Evolutionary conservation across 495 filamentous ascomycete genomes (phyloP).

Genomic region (Bacidia gigantensis): DNA sequence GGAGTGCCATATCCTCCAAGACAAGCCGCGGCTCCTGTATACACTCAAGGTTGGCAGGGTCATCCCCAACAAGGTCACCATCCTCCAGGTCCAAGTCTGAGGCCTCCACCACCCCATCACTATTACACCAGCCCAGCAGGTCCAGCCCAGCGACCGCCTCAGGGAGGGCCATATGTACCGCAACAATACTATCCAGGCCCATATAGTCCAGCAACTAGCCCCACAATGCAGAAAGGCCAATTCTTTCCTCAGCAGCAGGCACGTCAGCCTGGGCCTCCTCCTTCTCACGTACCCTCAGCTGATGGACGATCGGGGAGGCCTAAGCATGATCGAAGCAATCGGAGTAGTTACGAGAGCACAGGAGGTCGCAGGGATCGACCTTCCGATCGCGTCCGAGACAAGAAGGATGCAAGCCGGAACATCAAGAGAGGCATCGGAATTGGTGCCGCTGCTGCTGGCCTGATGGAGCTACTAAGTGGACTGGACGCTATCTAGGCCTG

Average conservation of each 20-base stretch:
- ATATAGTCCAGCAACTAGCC: conserved; percentile 8
- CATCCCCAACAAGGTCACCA: conserved; percentile 6
- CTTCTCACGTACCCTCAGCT: conserved; percentile 15
- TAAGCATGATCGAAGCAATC: background rate
- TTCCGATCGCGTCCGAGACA: conserved; percentile 12
- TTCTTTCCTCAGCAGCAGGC: conserved; percentile 17
- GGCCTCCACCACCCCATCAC: background rate
- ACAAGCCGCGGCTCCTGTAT: background rate
- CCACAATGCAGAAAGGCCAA: conserved; percentile 6
- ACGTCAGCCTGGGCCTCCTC: conserved; percentile 9
- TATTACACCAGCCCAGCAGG: background rate
- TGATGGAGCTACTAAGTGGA: conserved; percentile 33
- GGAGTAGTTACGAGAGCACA: background rate
- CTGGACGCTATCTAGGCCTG: conserved; percentile 18
- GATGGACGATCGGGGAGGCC: conserved; percentile 6
- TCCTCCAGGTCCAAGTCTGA: conserved; percentile 2
- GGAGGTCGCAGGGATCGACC: conserved; percentile 10
- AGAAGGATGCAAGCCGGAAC: conserved; percentile 20
- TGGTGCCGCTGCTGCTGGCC: conserved; percentile 31
- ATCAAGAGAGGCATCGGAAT: conserved; percentile 29
- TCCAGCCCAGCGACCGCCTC: conserved; percentile 2
- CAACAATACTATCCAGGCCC: conserved; percentile 4
- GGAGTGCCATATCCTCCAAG: conserved; percentile 1
- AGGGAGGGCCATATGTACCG: conserved; percentile 6
- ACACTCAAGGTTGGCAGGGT: conserved; percentile 1